These are phyloP conservation scores for Rhodotorula diobovata DNA, from an alignment of 768 basidiomycete genomes.

Conservation along the genomic window DNA sequence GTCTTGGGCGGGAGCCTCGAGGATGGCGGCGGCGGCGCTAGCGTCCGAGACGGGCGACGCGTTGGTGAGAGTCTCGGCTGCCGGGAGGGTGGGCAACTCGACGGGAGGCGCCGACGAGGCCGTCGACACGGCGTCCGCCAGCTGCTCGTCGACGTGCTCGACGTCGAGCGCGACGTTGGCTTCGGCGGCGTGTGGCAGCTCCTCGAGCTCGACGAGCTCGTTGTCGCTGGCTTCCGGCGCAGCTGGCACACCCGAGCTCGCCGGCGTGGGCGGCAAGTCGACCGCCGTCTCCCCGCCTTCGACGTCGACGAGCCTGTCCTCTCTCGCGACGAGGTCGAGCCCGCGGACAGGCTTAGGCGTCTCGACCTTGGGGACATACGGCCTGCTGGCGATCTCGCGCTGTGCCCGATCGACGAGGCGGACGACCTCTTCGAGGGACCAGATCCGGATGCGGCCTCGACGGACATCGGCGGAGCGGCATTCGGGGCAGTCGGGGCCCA, in stretches of 20 bases:
- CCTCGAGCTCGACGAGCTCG: not conserved
- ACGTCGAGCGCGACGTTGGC: too few species aligned
- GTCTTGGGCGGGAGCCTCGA: too few species aligned
- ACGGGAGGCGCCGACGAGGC: too few species aligned
- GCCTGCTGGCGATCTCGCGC: slow-evolving; percentile 16
- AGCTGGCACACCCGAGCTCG: not conserved
- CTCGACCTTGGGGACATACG: slow-evolving; percentile 3
- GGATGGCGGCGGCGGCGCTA: too few species aligned
- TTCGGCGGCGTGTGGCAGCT: not conserved
- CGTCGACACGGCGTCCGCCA: too few species aligned
- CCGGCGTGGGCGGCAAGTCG: not conserved
- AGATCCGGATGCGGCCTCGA: slow-evolving; percentile 19
- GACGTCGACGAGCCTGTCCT: not conserved
- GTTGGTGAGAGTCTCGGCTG: too few species aligned
- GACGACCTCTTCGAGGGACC: slow-evolving; percentile 13
- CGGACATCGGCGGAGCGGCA: slow-evolving; percentile 17
- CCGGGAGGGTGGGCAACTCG: too few species aligned
- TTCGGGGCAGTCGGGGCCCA: slow-evolving; percentile 26
- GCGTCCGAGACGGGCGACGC: too few species aligned
- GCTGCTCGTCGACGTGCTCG: too few species aligned
- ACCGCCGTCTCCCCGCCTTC: not conserved
- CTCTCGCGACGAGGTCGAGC: not conserved
- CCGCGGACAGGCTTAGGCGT: not conserved
- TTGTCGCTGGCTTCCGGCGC: too few species aligned
- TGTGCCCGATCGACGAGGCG: slow-evolving; percentile 21